Conservation (phyloP, 2,329 filamentous ascomycete species). For the Pyricularia sp. region DNA sequence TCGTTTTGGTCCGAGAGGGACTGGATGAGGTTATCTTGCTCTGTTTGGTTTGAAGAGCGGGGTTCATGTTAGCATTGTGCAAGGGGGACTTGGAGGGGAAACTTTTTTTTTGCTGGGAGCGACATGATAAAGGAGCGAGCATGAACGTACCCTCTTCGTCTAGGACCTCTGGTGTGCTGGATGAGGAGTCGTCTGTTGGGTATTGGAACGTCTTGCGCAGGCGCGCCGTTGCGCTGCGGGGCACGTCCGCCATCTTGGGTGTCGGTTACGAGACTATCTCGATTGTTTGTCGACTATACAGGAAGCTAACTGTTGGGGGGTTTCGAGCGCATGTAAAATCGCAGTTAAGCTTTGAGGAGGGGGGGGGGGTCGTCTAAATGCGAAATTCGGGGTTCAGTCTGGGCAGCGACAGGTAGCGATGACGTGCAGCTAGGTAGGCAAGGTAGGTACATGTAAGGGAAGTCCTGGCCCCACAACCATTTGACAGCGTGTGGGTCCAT, state of each 20-base stretch:
- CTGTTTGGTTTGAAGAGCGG: conserved; percentile 21
- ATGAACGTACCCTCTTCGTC: conserved; percentile 60
- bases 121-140: conserved; percentile 21
- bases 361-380: not conserved
- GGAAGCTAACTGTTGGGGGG: not conserved
- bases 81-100: too few species aligned
- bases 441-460: not conserved
- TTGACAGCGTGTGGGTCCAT: not conserved
- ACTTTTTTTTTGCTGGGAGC: not conserved
- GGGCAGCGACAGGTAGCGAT: not conserved
- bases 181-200: conserved; percentile 47
- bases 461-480: not conserved
- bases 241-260: conserved; percentile 9
- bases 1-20: conserved; percentile 45
- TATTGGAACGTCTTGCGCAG: conserved; percentile 73
- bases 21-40: conserved; percentile 56
- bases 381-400: not conserved
- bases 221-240: conserved; percentile 35
- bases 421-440: too few species aligned
- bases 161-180: conserved; percentile 50
- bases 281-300: not conserved
- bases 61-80: not conserved
- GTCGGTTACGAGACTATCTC: conserved; percentile 8
- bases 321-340: not conserved
- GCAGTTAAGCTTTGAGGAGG: not conserved